These are phyloP conservation scores for Lasiodiplodia sp. DNA, from an alignment of 2,329 filamentous ascomycete species.

Conservation along the genomic window DNA sequence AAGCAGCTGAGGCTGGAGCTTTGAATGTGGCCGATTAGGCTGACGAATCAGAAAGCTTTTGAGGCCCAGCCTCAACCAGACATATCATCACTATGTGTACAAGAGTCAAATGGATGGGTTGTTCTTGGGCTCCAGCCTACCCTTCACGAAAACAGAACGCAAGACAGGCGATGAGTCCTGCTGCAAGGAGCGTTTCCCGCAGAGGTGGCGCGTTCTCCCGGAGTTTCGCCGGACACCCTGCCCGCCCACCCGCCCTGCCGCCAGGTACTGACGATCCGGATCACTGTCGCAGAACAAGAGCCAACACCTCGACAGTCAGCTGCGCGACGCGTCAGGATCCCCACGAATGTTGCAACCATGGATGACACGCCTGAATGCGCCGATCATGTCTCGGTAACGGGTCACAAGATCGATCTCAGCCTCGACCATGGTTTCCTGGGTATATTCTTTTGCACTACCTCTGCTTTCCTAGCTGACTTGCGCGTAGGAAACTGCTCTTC, in stretches of 20 bases:
- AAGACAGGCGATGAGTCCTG: background rate
- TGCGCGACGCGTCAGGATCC: conserved; percentile 8
- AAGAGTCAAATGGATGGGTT: too few relatives aligned
- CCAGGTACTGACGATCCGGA: background rate
- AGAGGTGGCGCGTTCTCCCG: background rate
- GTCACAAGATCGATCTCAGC: conserved; percentile 36
- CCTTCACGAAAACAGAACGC: background rate
- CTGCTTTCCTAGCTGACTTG: conserved; percentile 4
- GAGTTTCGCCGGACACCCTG: background rate
- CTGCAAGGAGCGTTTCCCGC: background rate
- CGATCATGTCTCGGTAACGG: conserved; percentile 38
- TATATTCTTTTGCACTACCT: conserved; percentile 22
- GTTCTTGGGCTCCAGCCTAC: background rate
- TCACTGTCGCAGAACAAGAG: conserved; percentile 1
- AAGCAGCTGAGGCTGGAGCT: conserved; percentile 13
- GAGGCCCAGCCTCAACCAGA: background rate
- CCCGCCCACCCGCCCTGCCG: too few relatives aligned
- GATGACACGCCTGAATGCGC: background rate
- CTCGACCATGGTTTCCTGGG: conserved; percentile 37
- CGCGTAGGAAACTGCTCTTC: conserved; percentile 43
- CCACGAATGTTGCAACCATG: background rate
- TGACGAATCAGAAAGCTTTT: background rate
- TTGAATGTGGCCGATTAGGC: background rate
- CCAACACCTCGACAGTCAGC: background rate
- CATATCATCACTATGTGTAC: background rate